Conservation (phyloP, 805 yeast genomes). For the Wickerhamiella azymoides region DNA sequence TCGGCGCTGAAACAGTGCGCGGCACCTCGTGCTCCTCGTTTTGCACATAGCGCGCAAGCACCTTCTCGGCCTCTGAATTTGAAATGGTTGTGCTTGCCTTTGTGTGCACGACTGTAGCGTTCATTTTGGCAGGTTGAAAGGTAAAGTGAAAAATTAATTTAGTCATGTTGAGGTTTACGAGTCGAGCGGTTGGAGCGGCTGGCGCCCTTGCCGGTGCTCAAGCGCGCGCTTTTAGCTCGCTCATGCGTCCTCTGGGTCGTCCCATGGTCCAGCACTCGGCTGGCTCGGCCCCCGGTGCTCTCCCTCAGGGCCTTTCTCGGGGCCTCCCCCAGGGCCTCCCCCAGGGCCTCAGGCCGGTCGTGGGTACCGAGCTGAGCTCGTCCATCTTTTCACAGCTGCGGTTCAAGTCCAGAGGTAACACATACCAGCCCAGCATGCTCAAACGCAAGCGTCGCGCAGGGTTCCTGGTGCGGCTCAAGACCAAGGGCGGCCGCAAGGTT, state of each 20-base stretch:
- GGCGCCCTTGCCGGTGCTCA: not conserved
- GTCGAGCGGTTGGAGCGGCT: not conserved
- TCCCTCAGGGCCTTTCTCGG: not conserved
- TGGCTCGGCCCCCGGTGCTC: not conserved
- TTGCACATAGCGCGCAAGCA: conserved; percentile 21
- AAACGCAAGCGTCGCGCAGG: conserved; percentile 86
- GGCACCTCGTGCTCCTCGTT: conserved; percentile 27
- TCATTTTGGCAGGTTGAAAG: not conserved
- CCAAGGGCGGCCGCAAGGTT: conserved; percentile 64
- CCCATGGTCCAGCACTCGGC: not conserved
- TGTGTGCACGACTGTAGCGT: conserved; percentile 17
- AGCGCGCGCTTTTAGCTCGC: not conserved
- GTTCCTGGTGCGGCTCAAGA: conserved; percentile 68
- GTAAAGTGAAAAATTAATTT: not conserved
- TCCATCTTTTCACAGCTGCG: conserved; percentile 14
- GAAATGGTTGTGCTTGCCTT: conserved; percentile 11
- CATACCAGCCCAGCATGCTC: conserved; percentile 85
- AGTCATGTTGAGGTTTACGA: not conserved
- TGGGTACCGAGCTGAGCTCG: conserved; percentile 3
- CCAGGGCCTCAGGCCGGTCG: not conserved
- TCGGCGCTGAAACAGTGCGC: conserved; percentile 40
- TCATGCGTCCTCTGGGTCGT: conserved; percentile 4
- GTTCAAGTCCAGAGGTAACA: conserved; percentile 71
- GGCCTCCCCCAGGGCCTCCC: not conserved
- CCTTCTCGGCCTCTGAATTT: conserved; percentile 19